Evolutionary conservation across 495 filamentous ascomycete genomes (phyloP), one percentile per base, ranked within the genome.

Genomic region (Bathelium albidoporum): DNA sequence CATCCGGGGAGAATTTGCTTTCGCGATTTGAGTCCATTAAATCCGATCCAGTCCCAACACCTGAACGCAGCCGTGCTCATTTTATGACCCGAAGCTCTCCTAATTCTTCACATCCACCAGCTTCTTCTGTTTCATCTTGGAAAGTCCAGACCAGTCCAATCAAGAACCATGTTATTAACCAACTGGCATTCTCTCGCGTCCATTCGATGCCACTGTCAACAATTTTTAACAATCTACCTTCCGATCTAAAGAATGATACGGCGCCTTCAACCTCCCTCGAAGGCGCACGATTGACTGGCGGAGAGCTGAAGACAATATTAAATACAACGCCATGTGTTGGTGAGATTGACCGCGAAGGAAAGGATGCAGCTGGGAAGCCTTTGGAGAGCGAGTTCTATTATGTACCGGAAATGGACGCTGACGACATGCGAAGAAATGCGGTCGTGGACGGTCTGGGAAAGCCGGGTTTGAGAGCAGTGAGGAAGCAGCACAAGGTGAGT

Each of bases 311-410:
- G 41, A 74, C 74, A 39, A 78, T 96, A 61, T 83, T 97, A 43
- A 86, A 89, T 69, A 74, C 75, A 18, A 88, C 87, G 28, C 75
- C 82, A 26, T 95, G 89, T 68, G 83, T 97, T 59, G 94, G 94
- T 32, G 85, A 93, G 70, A 95, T 98, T 67, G 81, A 83, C 58
- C 85, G 94, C 39, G 87, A 91, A 71, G 94, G 94, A 71, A 98
- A 97, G 73, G 94, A 98, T 76, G 94, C 94, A 18, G 94, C 94
- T 0, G 94, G 94, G 65, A 92, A 96, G 78, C 80, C 85, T 7
- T 83, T 98, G 11, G 93, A 98, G 79, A 91, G 86, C 76, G 92
- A 98, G 75, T 98, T 91, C 70, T 97, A 97, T 72, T 98, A 98
- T 72, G 82, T 97, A n/a, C 88, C 93, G 1, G 94, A 98, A 72